These are phyloP conservation scores for Ammopiptanthus mongolicus DNA, from an alignment of 306 rosid genomes.

Conservation along the genomic window DNA sequence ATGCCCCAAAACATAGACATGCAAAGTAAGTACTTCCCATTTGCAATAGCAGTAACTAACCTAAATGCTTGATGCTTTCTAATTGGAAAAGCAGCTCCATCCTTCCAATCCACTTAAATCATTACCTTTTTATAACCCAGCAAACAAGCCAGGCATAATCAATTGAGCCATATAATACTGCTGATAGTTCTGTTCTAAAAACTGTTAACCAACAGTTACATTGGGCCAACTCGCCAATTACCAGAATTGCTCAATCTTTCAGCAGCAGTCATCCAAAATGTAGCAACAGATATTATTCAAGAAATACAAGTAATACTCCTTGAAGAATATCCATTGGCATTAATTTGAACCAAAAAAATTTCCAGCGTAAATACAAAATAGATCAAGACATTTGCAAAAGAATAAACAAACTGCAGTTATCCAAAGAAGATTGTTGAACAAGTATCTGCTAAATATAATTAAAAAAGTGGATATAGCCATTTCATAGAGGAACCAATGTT, in stretches of 20 bases:
- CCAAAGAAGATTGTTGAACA: background rate
- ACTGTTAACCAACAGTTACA: background rate
- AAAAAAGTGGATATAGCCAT: background rate
- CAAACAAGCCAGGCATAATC: background rate
- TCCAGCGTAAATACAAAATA: background rate
- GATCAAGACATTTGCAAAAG: background rate
- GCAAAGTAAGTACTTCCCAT: background rate
- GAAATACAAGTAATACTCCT: background rate
- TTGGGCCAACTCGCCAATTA: background rate
- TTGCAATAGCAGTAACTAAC: background rate
- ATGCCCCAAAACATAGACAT: background rate
- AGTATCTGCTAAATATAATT: background rate
- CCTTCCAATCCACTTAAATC: background rate
- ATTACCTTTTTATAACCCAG: background rate
- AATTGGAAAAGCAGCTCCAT: background rate
- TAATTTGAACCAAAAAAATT: background rate
- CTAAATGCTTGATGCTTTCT: background rate
- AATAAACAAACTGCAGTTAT: background rate
- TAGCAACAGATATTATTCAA: background rate
- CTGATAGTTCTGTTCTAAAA: background rate
- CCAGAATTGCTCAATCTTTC: background rate
- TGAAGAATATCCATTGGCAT: background rate
- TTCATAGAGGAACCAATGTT: background rate
- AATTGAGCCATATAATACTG: background rate
- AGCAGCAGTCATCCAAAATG: background rate